Evolutionary conservation across 257 asterid species (phyloP).

Genomic region (Prunella vulgaris): DNA sequence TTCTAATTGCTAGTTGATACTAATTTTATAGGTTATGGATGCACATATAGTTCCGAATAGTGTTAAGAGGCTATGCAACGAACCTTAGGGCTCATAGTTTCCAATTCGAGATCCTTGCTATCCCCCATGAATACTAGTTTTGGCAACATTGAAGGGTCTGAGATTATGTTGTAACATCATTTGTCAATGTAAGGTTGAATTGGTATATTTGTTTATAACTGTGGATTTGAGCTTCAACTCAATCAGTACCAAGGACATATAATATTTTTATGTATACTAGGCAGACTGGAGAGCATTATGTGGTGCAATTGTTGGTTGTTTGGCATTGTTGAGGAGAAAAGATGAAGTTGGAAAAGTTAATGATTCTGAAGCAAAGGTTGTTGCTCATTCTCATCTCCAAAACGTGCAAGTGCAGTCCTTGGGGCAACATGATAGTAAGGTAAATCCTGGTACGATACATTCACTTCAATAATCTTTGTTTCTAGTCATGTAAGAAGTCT

Average conservation of each 20-base stretch:
- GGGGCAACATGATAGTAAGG: conserved; percentile 92
- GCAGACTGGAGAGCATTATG: conserved; percentile 95
- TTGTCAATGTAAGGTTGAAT: not conserved
- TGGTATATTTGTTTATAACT: not conserved
- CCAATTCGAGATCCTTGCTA: conserved; percentile 3
- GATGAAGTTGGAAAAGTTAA: conserved; percentile 50
- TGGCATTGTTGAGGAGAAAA: conserved; percentile 80
- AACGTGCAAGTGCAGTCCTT: conserved; percentile 75
- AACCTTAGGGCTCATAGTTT: not conserved
- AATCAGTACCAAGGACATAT: conserved; percentile 25
- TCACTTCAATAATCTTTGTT: not conserved
- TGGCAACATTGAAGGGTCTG: not conserved
- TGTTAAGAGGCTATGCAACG: not conserved
- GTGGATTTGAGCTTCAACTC: conserved; percentile 10
- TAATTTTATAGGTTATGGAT: not conserved
- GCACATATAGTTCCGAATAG: not conserved
- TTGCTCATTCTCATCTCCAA: conserved; percentile 51
- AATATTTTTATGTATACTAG: conserved; percentile 44
- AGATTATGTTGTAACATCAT: not conserved
- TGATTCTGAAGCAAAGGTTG: conserved; percentile 60
- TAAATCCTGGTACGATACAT: conserved; percentile 22
- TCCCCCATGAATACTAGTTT: not conserved
- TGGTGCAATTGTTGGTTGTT: conserved; percentile 95
- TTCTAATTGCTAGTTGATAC: too few relatives aligned
- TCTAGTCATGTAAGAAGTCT: conserved; percentile 10